phyloP scores from a whole-genome alignment of 129 eudicot species.

The Ambrosia artemisiifolia region DNA sequence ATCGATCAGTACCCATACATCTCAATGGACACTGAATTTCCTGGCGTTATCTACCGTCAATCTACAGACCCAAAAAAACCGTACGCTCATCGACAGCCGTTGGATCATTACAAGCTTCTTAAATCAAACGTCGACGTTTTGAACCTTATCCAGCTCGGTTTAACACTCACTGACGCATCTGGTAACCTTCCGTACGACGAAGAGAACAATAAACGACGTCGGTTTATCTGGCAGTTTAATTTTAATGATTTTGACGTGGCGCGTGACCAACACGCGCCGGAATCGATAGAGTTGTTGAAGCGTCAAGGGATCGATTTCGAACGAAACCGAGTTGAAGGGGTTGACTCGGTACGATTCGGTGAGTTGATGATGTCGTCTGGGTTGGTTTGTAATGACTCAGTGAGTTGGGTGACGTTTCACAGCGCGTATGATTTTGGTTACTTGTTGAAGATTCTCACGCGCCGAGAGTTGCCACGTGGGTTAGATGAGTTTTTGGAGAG shows the following conservation, averaged over 20 bases:
- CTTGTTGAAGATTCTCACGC: constrained; percentile 68
- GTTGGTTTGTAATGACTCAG: constrained; percentile 58
- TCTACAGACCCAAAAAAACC: neutral
- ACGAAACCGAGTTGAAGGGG: constrained; percentile 43
- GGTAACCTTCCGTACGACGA: constrained; percentile 66
- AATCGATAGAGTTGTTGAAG: constrained; percentile 54
- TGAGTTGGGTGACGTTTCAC: constrained; percentile 90
- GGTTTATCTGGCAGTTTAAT: constrained; percentile 77
- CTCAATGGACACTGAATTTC: constrained; percentile 95
- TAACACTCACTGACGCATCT: constrained; percentile 60
- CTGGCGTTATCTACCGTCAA: constrained; percentile 47
- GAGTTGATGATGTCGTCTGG: constrained; percentile 79
- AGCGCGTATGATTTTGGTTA: constrained; percentile 87
- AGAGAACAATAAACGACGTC: constrained; percentile 8
- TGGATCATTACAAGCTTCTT: constrained; percentile 47
- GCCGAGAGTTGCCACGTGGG: constrained; percentile 48
- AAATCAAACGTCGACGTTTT: constrained; percentile 75
- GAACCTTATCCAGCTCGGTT: constrained; percentile 67
- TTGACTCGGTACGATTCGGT: constrained; percentile 63
- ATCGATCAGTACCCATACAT: constrained; percentile 60
- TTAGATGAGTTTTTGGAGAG: constrained; percentile 39
- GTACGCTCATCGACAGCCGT: constrained; percentile 19
- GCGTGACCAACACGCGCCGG: constrained; percentile 66
- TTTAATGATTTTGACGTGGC: constrained; percentile 58
- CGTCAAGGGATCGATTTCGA: constrained; percentile 72